A percentile compares a stretch with the other conserved stretches of the same genome.
Conservation (phyloP, 106 monocot genomes). For the Dactylorhiza incarnata region DNA sequence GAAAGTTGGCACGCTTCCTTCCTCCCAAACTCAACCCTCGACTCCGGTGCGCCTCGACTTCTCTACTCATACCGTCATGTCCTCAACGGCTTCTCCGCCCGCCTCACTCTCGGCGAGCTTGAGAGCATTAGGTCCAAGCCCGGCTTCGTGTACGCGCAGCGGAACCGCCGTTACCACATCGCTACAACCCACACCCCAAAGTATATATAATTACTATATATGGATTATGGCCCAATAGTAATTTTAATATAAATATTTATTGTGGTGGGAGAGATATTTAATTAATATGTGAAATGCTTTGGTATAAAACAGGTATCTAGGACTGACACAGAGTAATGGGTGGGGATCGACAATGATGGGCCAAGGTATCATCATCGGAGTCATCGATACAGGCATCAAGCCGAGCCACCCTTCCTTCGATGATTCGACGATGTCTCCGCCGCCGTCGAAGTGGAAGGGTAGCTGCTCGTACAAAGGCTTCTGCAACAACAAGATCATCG, state of each 20-base stretch:
- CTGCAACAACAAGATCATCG: slow-evolving; percentile 24
- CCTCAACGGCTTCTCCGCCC: slow-evolving; percentile 17
- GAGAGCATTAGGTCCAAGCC: slow-evolving; percentile 8
- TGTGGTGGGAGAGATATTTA: too few species aligned
- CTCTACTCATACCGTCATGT: slow-evolving; percentile 13
- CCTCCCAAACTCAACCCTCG: too few species aligned
- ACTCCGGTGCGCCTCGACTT: background rate
- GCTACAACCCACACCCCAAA: slow-evolving; percentile 41
- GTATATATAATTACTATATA: too few species aligned
- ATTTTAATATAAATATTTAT: too few species aligned
- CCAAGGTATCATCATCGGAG: slow-evolving; percentile 19
- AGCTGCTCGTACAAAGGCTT: background rate
- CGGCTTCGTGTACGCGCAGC: slow-evolving; percentile 30
- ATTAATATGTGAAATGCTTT: too few species aligned
- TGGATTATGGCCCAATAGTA: too few species aligned
- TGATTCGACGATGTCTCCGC: slow-evolving; percentile 2
- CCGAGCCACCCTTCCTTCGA: slow-evolving; percentile 25
- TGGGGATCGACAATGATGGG: background rate
- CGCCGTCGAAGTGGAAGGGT: slow-evolving; percentile 9
- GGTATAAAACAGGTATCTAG: slow-evolving; percentile 1
- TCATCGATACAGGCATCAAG: slow-evolving; percentile 19
- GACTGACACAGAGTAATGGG: too few species aligned
- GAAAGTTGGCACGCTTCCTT: too few species aligned
- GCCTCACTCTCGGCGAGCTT: background rate
- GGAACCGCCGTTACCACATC: slow-evolving; percentile 1